A percentile compares a stretch with the other conserved stretches of the same genome.
Evolutionary conservation across 78 protist genomes (phyloP).

Genomic region (Isochrysis galbana): DNA sequence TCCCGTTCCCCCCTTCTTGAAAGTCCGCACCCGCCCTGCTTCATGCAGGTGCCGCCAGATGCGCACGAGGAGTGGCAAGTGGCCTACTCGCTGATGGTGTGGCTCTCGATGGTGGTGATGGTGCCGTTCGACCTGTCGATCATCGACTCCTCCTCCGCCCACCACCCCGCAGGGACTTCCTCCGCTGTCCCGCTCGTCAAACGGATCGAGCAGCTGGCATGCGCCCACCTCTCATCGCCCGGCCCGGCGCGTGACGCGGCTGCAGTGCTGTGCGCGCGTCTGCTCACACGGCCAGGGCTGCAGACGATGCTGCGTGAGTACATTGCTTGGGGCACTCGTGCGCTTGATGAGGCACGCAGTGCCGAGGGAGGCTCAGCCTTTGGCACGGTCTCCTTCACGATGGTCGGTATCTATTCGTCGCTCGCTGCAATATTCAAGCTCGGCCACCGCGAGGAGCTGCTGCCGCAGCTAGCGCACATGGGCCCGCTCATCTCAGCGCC

Average conservation of each 20-base stretch:
- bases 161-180: background rate
- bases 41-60: background rate
- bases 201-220: slow-evolving; percentile 23
- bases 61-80: slow-evolving; percentile 70
- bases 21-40: too few species aligned
- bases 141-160: slow-evolving; percentile 61
- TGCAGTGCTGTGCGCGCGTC: slow-evolving; percentile 47
- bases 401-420: slow-evolving; percentile 55
- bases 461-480: background rate
- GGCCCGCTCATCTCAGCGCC: background rate
- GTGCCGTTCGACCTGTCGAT: slow-evolving; percentile 83
- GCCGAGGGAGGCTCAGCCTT: background rate
- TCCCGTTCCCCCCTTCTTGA: too few species aligned
- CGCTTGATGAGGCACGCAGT: background rate
- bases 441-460: slow-evolving; percentile 71
- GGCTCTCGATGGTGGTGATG: slow-evolving; percentile 86
- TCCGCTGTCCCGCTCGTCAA: background rate
- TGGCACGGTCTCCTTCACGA: background rate
- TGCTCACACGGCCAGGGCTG: slow-evolving; percentile 65
- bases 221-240: slow-evolving; percentile 27
- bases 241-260: slow-evolving; percentile 72
- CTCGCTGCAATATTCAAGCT: slow-evolving; percentile 65
- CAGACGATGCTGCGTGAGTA: background rate
- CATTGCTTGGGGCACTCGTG: background rate
- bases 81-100: slow-evolving; percentile 77